Base-by-base conservation (phyloP, 208 protist genomes). In the Wallacemonas sp. region DNA sequence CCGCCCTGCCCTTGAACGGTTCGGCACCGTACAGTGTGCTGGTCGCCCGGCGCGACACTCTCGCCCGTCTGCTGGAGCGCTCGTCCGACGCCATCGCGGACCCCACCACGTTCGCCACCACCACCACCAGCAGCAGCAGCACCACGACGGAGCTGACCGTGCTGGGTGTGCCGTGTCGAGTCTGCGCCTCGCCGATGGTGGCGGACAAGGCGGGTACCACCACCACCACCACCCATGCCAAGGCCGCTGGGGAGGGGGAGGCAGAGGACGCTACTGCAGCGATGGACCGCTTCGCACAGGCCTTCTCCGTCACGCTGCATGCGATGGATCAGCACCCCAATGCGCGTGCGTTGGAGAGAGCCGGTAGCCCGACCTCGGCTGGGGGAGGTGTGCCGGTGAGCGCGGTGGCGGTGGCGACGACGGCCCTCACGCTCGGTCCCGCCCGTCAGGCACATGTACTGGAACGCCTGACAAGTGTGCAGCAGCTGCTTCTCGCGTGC, bases 251-350 rank as follows among this genome's bases (percentile, higher is more conserved):
- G 0, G 44, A 25, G 5, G 14, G 22, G 2, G 20, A 20, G 3
- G 52, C 5, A 5, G 32, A 25, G 4, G n/a, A 33, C 22, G 10
- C 10, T 8, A 26, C 54, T 2, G 61, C 64, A 25, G 49, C 70
- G 16, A 32, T 69, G n/a, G 44, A 36, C 10, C 14, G 63, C 1
- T 74, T 80, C 23, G 75, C 75, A 2, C 36, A 72, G 16, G 38
- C 50, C 8, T 80, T 80, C 38, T 68, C 61, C 18, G 29, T 70
- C 26, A 80, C 75, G 2, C 59, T 75, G 49, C 70, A 80, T 46
- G 38, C 39, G 29, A 23, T 59, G 0, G 52, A 59, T 8, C 52
- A 59, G 20, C 52, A 41, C 31, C 52, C 52, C 3, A 8, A 59
- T 29, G 52, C 52, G 12, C 52, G 31, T 14, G 20, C 39, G 29